These are phyloP conservation scores for Ascoidea asiatica DNA, from an alignment of 805 yeast species.

Conservation along the genomic window DNA sequence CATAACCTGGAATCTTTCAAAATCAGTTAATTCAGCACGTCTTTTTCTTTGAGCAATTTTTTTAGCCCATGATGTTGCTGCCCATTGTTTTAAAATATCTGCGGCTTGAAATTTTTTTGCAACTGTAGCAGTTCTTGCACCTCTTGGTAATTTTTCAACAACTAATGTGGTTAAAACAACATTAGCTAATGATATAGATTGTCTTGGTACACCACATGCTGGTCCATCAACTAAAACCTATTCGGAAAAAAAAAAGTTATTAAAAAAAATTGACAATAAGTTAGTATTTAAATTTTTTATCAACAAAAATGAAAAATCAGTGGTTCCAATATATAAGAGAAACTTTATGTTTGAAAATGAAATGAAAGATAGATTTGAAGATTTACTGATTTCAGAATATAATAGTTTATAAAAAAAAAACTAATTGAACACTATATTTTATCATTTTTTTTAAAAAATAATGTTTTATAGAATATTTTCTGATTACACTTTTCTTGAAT, in stretches of 20 bases:
- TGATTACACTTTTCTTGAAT: too few species aligned
- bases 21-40: slow-evolving; percentile 89
- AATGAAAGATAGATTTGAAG: too few species aligned
- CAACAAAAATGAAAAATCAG: too few species aligned
- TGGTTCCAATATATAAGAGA: too few species aligned
- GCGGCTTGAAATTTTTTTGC: slow-evolving; percentile 90
- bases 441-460: too few species aligned
- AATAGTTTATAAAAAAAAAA: too few species aligned
- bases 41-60: slow-evolving; percentile 91
- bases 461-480: too few species aligned
- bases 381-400: too few species aligned
- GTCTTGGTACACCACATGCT: slow-evolving; percentile 76
- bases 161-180: slow-evolving; percentile 90
- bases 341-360: too few species aligned
- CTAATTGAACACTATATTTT: too few species aligned
- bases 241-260: slow-evolving; percentile 16
- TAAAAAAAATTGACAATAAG: slow-evolving; percentile 8
- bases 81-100: slow-evolving; percentile 83
- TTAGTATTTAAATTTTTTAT: not conserved
- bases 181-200: slow-evolving; percentile 76
- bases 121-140: slow-evolving; percentile 77
- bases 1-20: slow-evolving; percentile 98
- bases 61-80: slow-evolving; percentile 92
- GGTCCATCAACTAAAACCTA: slow-evolving; percentile 96
- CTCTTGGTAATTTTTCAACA: slow-evolving; percentile 80